phyloP scores from a whole-genome alignment of 2,329 filamentous ascomycete species.

The Arthroderma uncinatum region DNA sequence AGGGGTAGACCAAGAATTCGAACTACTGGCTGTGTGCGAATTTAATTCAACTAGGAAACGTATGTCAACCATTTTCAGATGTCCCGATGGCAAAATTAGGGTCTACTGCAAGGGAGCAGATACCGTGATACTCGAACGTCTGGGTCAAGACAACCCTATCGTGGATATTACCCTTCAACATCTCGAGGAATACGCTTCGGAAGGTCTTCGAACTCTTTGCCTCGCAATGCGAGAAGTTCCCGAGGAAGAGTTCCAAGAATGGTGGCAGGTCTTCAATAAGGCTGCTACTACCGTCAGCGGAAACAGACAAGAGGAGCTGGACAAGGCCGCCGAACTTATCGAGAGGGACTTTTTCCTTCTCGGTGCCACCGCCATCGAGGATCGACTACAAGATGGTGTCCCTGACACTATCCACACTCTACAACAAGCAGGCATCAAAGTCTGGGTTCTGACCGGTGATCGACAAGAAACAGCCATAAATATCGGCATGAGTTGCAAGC shows the following conservation, averaged over 20 bases:
- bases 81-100: constrained; percentile 87
- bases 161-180: constrained; percentile 86
- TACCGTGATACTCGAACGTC: constrained; percentile 88
- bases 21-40: constrained; percentile 91
- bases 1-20: constrained; percentile 67
- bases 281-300: constrained; percentile 84
- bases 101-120: constrained; percentile 95
- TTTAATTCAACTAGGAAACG: constrained; percentile 97
- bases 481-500: constrained; percentile 98
- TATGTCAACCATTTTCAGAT: constrained; percentile 96
- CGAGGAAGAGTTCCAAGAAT: constrained; percentile 78
- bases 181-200: constrained; percentile 95
- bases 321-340: constrained; percentile 93
- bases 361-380: constrained; percentile 93
- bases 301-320: constrained; percentile 84
- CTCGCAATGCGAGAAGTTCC: constrained; percentile 87
- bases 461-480: constrained; percentile 98
- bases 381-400: constrained; percentile 91
- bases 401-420: constrained; percentile 96
- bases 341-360: constrained; percentile 85
- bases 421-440: constrained; percentile 93
- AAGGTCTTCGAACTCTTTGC: constrained; percentile 88
- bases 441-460: constrained; percentile 96
- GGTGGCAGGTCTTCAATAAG: constrained; percentile 75
- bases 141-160: constrained; percentile 71